Evolutionary conservation across 2,329 filamentous ascomycete species (phyloP).

Genomic region (Apiospora rasikravindrae): DNA sequence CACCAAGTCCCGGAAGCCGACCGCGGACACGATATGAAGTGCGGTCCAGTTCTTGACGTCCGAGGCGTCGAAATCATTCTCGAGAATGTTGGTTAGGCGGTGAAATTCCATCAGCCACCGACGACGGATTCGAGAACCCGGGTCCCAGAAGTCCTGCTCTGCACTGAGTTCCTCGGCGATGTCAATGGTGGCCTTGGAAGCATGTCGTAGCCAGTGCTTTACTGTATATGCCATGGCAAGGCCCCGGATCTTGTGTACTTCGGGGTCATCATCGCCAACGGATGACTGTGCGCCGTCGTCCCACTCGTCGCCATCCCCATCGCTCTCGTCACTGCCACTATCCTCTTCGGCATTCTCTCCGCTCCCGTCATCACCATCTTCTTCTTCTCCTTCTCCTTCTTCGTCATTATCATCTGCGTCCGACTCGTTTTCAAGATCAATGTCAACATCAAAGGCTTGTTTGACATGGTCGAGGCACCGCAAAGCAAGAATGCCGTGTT

Average conservation of each 20-base stretch:
- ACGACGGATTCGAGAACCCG: constrained; percentile 41
- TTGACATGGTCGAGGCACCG: constrained; percentile 29
- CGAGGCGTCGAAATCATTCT: constrained; percentile 33
- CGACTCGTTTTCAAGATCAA: constrained; percentile 20
- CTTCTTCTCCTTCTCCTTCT: constrained; percentile 9
- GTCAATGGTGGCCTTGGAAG: constrained; percentile 46
- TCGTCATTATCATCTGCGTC: constrained; percentile 20
- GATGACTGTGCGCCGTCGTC: constrained; percentile 8
- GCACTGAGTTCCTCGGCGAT: constrained; percentile 47
- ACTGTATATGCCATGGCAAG: constrained; percentile 42
- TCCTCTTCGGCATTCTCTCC: neutral
- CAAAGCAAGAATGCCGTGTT: constrained; percentile 48
- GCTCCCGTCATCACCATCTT: constrained; percentile 16
- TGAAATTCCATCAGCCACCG: constrained; percentile 45
- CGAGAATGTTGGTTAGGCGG: constrained; percentile 39
- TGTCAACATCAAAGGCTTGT: constrained; percentile 19
- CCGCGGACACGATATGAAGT: constrained; percentile 44
- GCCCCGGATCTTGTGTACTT: constrained; percentile 35
- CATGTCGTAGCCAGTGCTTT: constrained; percentile 48
- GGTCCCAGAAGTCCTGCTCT: constrained; percentile 46
- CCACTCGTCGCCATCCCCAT: constrained; percentile 16
- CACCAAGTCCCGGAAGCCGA: constrained; percentile 47
- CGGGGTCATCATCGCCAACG: constrained; percentile 27
- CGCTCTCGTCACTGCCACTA: constrained; percentile 17
- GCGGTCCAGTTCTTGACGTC: constrained; percentile 35